A percentile compares a stretch with the other conserved stretches of the same genome.
phyloP scores from a whole-genome alignment of 2,329 filamentous ascomycete species.

The Aspergillus fumigatus region DNA sequence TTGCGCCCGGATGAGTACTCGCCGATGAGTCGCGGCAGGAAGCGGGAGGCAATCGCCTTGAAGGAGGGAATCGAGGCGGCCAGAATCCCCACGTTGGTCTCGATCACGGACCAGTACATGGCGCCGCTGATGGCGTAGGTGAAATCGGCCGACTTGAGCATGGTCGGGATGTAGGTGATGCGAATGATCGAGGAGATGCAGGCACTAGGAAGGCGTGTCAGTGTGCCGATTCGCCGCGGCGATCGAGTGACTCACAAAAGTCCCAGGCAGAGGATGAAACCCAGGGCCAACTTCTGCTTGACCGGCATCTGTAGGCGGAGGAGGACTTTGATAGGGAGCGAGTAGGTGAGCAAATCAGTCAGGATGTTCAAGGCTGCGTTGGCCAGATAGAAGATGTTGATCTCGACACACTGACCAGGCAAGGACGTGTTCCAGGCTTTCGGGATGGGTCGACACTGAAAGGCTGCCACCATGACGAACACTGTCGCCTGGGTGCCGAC shows the following conservation, averaged over 20 bases:
- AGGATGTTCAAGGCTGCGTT: constrained; percentile 57
- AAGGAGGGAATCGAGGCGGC: constrained; percentile 41
- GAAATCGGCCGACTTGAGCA: constrained; percentile 35
- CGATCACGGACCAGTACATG: constrained; percentile 45
- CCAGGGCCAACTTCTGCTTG: constrained; percentile 46
- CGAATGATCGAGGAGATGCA: constrained; percentile 46
- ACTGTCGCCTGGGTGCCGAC: constrained; percentile 38
- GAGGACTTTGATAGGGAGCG: constrained; percentile 49
- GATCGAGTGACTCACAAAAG: constrained; percentile 34
- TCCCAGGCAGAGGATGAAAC: constrained; percentile 48
- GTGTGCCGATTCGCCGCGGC: background rate
- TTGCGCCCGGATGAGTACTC: constrained; percentile 27
- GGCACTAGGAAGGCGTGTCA: constrained; percentile 27
- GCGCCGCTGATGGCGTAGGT: constrained; percentile 37
- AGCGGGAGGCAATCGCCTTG: constrained; percentile 38
- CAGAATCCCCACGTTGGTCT: constrained; percentile 41
- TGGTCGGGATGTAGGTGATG: constrained; percentile 43
- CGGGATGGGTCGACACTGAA: constrained; percentile 42
- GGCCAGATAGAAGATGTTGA: constrained; percentile 49
- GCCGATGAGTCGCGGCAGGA: constrained; percentile 40
- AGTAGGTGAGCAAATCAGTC: constrained; percentile 54
- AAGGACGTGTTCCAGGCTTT: constrained; percentile 37
- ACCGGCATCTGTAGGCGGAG: constrained; percentile 43
- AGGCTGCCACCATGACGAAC: constrained; percentile 41
- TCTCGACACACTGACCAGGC: constrained; percentile 41